Evolutionary conservation across 2,329 filamentous ascomycete species (phyloP).

Genomic region (Fusarium algeriense): DNA sequence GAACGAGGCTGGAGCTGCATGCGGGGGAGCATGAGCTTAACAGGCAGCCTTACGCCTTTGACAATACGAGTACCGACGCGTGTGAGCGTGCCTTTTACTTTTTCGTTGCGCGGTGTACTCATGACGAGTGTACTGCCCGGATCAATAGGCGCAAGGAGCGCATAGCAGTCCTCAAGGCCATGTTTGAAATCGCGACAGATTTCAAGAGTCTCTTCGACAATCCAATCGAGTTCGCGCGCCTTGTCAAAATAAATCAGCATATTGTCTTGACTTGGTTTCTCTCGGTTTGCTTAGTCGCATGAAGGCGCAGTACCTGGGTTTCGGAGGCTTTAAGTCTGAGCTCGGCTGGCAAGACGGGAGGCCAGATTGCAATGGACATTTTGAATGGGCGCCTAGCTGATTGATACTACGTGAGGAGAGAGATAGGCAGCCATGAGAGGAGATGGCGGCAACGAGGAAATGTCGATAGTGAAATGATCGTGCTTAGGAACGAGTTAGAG

Average conservation of each 20-base stretch:
- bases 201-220: constrained; percentile 62
- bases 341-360: constrained; percentile 62
- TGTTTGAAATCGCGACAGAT: constrained; percentile 65
- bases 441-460: neutral
- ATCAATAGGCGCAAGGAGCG: constrained; percentile 85
- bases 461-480: constrained; percentile 7
- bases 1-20: constrained; percentile 9
- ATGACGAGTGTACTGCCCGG: constrained; percentile 90
- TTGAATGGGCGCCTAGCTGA: constrained; percentile 28
- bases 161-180: constrained; percentile 89
- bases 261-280: neutral
- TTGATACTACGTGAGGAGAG: neutral
- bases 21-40: constrained; percentile 36
- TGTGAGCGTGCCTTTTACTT: constrained; percentile 91
- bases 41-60: constrained; percentile 75
- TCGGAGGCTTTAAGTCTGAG: constrained; percentile 64
- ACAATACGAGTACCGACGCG: constrained; percentile 90
- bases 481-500: constrained; percentile 36
- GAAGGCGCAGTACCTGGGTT: constrained; percentile 60
- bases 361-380: constrained; percentile 72
- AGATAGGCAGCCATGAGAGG: constrained; percentile 44
- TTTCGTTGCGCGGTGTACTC: constrained; percentile 87
- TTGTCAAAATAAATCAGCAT: constrained; percentile 52
- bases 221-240: constrained; percentile 68
- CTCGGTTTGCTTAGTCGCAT: neutral